Percentiles rank a stretch among this genome's conserved stretches.
Evolutionary conservation across 306 rosid genomes (phyloP).

Genomic region (Amphicarpaea edgeworthii): DNA sequence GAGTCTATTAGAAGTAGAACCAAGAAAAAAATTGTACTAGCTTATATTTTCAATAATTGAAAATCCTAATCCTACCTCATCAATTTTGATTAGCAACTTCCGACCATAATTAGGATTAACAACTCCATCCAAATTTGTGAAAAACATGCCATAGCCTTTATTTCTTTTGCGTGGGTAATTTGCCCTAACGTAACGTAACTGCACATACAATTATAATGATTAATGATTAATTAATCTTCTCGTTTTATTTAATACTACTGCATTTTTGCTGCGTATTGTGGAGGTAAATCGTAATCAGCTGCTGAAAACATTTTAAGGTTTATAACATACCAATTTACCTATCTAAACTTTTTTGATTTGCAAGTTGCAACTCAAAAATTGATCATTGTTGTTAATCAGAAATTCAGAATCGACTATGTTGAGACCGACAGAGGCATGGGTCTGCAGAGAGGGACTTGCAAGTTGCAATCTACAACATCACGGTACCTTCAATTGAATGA

Average conservation of each 20-base stretch:
- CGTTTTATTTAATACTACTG: neutral
- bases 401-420: neutral
- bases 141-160: neutral
- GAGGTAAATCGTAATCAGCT: neutral
- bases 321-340: neutral
- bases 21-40: neutral
- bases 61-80: neutral
- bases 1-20: neutral
- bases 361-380: neutral
- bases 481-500: neutral
- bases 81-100: neutral
- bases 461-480: slow-evolving; percentile 1
- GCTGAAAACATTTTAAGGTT: neutral
- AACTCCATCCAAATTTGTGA: neutral
- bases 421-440: slow-evolving; percentile 8
- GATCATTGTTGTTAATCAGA: neutral
- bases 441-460: neutral
- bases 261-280: neutral
- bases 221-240: too few species aligned
- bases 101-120: neutral
- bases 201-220: neutral
- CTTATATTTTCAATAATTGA: neutral
- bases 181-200: neutral
- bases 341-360: neutral
- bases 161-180: slow-evolving; percentile 3